phyloP scores from a whole-genome alignment of 306 rosid genomes.

The Cyamopsis tetragonoloba region DNA sequence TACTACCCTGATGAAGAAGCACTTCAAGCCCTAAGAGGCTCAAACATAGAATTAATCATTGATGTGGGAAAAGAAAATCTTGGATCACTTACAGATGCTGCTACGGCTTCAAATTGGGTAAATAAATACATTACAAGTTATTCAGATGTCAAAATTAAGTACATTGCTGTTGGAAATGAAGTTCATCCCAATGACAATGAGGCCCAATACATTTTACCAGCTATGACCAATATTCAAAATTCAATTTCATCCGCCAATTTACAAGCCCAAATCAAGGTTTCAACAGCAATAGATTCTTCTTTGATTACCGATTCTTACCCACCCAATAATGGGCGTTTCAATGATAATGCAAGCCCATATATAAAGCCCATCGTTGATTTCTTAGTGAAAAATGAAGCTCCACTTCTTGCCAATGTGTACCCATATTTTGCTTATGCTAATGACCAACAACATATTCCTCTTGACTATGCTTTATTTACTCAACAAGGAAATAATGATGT shows the following conservation, averaged over 20 bases:
- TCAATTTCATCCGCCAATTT: constrained; percentile 39
- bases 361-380: constrained; percentile 40
- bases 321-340: constrained; percentile 37
- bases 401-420: constrained; percentile 67
- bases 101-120: constrained; percentile 41
- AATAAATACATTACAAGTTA: constrained; percentile 22
- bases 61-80: constrained; percentile 29
- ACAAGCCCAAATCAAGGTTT: constrained; percentile 50
- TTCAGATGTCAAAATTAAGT: constrained; percentile 33
- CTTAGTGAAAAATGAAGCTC: constrained; percentile 35
- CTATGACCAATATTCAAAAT: constrained; percentile 32
- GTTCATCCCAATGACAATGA: constrained; percentile 6
- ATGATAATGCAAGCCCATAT: constrained; percentile 4
- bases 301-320: constrained; percentile 36
- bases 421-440: constrained; percentile 39
- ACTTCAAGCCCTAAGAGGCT: constrained; percentile 46
- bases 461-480: constrained; percentile 45
- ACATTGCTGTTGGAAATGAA: constrained; percentile 54
- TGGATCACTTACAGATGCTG: constrained; percentile 22
- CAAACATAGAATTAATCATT: constrained; percentile 43
- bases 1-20: constrained; percentile 37
- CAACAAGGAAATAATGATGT: constrained; percentile 27
- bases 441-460: background rate
- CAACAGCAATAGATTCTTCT: constrained; percentile 41
- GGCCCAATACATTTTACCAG: constrained; percentile 27